Evolutionary conservation across 257 asterid genomes (phyloP).

Genomic region (Nicotiana noctiflora): DNA sequence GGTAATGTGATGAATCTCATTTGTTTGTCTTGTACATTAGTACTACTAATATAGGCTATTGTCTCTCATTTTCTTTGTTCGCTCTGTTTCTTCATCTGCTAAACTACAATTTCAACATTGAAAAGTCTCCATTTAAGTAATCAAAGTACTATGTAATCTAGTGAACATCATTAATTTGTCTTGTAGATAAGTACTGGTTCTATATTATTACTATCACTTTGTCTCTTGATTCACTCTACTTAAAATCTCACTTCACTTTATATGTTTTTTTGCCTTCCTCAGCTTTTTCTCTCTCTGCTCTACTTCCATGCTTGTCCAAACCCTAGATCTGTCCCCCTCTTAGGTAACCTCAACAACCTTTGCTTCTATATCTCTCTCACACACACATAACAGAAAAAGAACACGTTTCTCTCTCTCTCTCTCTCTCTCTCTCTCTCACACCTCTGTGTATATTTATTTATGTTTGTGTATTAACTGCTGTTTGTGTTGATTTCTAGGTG

Average conservation of each 20-base stretch:
- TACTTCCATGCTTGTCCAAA: constrained; percentile 52
- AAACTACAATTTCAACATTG: not conserved
- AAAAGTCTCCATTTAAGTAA: not conserved
- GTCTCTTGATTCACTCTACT: constrained; percentile 22
- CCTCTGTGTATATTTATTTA: not conserved
- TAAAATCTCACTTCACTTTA: constrained; percentile 11
- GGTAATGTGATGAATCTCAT: too few relatives aligned
- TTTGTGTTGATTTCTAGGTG: constrained; percentile 25
- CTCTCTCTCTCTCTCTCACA: not conserved
- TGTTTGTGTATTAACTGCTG: constrained; percentile 15
- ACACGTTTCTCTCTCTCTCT: not conserved
- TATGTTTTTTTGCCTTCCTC: not conserved
- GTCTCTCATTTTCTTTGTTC: too few relatives aligned
- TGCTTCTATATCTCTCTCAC: constrained; percentile 15
- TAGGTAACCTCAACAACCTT: constrained; percentile 38
- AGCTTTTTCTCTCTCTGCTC: constrained; percentile 21
- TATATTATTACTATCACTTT: not conserved
- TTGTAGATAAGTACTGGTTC: not conserved
- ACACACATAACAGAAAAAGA: constrained; percentile 17
- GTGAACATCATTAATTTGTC: not conserved
- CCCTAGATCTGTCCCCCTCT: constrained; percentile 89
- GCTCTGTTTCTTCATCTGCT: not conserved
- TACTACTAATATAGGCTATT: too few relatives aligned
- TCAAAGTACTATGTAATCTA: not conserved
- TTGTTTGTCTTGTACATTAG: too few relatives aligned